phyloP scores from a whole-genome alignment of 352 stramenopile species.

The Pythium sp. region DNA sequence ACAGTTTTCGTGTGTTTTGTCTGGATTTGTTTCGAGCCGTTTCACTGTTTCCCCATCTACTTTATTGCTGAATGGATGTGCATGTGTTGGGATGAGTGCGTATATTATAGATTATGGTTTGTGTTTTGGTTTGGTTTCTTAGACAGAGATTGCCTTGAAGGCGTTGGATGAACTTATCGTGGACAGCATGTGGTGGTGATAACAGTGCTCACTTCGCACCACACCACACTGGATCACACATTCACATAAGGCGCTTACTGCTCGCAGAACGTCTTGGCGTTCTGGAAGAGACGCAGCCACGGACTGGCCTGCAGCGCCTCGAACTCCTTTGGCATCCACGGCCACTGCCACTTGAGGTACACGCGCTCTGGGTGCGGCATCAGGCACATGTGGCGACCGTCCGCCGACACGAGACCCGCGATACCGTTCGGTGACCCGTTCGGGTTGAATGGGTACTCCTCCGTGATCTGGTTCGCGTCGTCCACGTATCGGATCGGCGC shows the following conservation, averaged over 20 bases:
- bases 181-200: background rate
- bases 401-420: constrained; percentile 94
- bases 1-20: too few species aligned
- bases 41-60: too few species aligned
- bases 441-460: constrained; percentile 99
- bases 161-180: background rate
- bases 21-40: too few species aligned
- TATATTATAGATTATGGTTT: background rate
- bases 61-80: background rate
- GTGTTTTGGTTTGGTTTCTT: background rate
- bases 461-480: constrained; percentile 92
- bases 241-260: constrained; percentile 24
- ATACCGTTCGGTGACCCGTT: constrained; percentile 98
- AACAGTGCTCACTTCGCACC: background rate
- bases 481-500: constrained; percentile 97
- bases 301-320: constrained; percentile 82
- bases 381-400: constrained; percentile 98
- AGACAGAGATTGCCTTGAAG: background rate
- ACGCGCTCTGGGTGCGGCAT: constrained; percentile 99
- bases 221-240: background rate
- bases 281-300: constrained; percentile 99
- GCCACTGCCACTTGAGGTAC: constrained; percentile 98
- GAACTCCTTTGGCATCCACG: constrained; percentile 90
- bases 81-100: background rate
- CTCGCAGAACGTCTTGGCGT: constrained; percentile 96